Evolutionary conservation across 176 grass and related monocot genomes (phyloP), one percentile per base, ranked within the genome.

Genomic region (Dactylis glomerata): DNA sequence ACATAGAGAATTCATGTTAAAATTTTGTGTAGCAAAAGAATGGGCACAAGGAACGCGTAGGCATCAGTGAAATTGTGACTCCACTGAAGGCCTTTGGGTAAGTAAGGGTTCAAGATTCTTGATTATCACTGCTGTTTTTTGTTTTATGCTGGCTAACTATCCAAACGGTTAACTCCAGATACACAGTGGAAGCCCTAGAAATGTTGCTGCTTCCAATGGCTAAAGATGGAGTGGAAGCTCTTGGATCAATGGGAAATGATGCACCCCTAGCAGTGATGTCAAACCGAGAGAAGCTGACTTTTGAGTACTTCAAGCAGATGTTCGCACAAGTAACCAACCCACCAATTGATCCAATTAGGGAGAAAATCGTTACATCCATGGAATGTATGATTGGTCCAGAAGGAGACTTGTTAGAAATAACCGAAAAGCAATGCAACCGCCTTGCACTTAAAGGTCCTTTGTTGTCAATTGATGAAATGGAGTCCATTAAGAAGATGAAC

Each of bases 311-410:
- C 78, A 99, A 99, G 62, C 91, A 99, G 84, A 96, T 99, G 93
- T 99, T 99, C 76, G 96, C 96, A 23, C 96, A 99, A 87, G 96
- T 99, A 74, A 99, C 96, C 51, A 99, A 99, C 79, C 96, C 96
- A 1, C 96, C 96, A 10, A 99, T 99, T 75, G 96, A 99, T 47
- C 96, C 96, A 64, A 99, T 99, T 31, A 87, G 96, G 51, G 96
- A 99, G 81, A 96, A 99, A 73, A 99, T 99, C 26, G 93, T 99
- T 69, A 99, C 96, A 69, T 99, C 96, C 73, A 99, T 88, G 88
- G 92, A 99, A 84, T 99, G 96, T 44, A 92, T 99, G 96, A 91
- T 99, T 85, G 96, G 96, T 2, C 96, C 93, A 80, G 96, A 96
- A 89, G 96, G 96, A 6, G 96, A 99, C 68, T 88, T 99, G 84